phyloP scores from a whole-genome alignment of 768 basidiomycete species.

The Cyathus striatus region DNA sequence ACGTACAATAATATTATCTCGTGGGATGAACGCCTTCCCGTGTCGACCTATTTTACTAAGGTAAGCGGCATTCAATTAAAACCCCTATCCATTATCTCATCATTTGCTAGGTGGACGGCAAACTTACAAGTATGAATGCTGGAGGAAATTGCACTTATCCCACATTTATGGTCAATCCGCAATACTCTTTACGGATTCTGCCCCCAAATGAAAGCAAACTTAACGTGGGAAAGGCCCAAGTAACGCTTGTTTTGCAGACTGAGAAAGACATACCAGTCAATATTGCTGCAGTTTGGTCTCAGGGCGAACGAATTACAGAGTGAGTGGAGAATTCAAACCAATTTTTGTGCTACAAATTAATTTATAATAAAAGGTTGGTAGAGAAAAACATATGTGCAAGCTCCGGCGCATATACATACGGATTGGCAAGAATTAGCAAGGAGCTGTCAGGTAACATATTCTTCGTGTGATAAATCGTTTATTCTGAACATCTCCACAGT shows the following conservation, averaged over 20 bases:
- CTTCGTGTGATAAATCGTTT: slow-evolving; percentile 1
- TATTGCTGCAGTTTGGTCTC: slow-evolving; percentile 67
- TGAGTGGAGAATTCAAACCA: slow-evolving; percentile 30
- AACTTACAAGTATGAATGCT: slow-evolving; percentile 63
- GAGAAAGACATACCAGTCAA: slow-evolving; percentile 70
- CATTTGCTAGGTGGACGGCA: slow-evolving; percentile 47
- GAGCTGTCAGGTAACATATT: slow-evolving; percentile 45
- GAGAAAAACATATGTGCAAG: slow-evolving; percentile 67
- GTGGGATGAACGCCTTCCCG: slow-evolving; percentile 41
- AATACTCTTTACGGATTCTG: slow-evolving; percentile 67
- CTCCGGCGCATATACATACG: slow-evolving; percentile 81
- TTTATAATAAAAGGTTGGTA: slow-evolving; percentile 33
- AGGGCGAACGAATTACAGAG: slow-evolving; percentile 72
- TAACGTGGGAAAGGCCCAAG: slow-evolving; percentile 23
- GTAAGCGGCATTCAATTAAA: slow-evolving; percentile 13
- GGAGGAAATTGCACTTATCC: slow-evolving; percentile 82
- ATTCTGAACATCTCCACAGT: slow-evolving; percentile 28
- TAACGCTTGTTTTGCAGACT: slow-evolving; percentile 45
- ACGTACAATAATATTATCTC: slow-evolving; percentile 23
- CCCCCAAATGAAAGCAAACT: slow-evolving; percentile 16
- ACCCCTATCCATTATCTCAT: neutral
- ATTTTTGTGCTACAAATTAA: neutral
- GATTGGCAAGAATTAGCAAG: slow-evolving; percentile 52
- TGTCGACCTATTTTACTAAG: slow-evolving; percentile 35
- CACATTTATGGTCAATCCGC: slow-evolving; percentile 87